Base-by-base conservation (phyloP, 2,329 filamentous ascomycete species). In the Elsinoe fawcettii region DNA sequence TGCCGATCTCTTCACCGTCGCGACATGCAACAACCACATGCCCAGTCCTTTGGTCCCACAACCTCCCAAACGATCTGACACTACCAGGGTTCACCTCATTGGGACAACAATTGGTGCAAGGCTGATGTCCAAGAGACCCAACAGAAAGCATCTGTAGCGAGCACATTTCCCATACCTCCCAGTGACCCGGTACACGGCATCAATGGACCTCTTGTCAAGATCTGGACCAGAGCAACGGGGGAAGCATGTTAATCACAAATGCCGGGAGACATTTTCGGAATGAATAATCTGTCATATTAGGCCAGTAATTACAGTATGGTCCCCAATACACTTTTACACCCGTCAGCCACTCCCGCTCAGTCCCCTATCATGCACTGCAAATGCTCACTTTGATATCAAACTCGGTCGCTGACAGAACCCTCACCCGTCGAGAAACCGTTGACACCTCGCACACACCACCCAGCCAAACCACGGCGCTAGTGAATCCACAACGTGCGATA, bases 61-160 rank as follows among this genome's bases (percentile, higher is more conserved):
- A 25, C 20, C 11, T n/a, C 9, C 11, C 20, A 46, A 5, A 14
- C 1, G 11, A 23, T 22, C 56, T 58, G 34, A 51, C 22, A 51
- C 12, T 14, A 16, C 6, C 32, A 53, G 56, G 34, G 44, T 30
- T 43, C 44, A 20, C 56, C 56, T 18, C 43, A 58, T 30, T 41
- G 56, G 56, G 41, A 49, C 41, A 56, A 56, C 22, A 56, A 56
- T 32, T 56, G 39, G 16, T 56, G 55, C 27, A 49, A 56, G 14
- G 55, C 41, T n/a, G 27, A 39, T 23, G 55, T 41, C 0, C 11
- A 49, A 27, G 41, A 49, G 22, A 37, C 55, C 8, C 20, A 32
- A 23, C 22, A 56, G 41, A 56, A 56, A 44, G 43, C 55, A 12
- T 12, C 14, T 3, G 20, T 30, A 7, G 55, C 43, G 36, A 30